Conservation (phyloP, 441 rosid species). For the Populus hybrid region DNA sequence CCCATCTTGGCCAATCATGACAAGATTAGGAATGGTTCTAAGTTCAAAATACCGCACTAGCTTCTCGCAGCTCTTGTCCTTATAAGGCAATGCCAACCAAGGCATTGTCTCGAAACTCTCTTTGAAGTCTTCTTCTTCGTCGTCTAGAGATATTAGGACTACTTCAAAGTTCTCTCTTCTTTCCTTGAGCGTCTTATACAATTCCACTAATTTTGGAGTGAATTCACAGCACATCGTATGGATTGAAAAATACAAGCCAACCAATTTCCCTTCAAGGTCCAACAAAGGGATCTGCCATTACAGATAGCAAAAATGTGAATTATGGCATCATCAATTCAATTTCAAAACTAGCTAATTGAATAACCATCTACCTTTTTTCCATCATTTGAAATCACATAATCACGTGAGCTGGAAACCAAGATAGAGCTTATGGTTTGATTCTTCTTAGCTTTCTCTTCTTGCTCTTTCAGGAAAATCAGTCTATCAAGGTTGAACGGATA, state of each 20-base stretch:
- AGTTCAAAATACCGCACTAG: constrained; percentile 33
- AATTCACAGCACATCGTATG: constrained; percentile 21
- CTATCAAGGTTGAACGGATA: constrained; percentile 36
- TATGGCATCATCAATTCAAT: not conserved
- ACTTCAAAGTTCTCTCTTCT: constrained; percentile 60
- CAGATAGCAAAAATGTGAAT: not conserved
- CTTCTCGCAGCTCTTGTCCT: constrained; percentile 29
- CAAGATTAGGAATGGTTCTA: constrained; percentile 29
- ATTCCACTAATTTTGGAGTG: constrained; percentile 47
- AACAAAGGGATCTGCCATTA: constrained; percentile 25
- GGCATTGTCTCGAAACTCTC: constrained; percentile 32
- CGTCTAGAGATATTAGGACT: constrained; percentile 55
- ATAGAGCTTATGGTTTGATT: constrained; percentile 34
- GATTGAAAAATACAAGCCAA: constrained; percentile 29
- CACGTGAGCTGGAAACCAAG: constrained; percentile 29
- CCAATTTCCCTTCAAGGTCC: constrained; percentile 42
- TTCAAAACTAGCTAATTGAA: not conserved
- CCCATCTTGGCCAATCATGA: constrained; percentile 41
- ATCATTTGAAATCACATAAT: constrained; percentile 35
- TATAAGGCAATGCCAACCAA: constrained; percentile 41
- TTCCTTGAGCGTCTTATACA: constrained; percentile 55
- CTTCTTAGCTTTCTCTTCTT: constrained; percentile 37
- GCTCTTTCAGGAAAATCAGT: constrained; percentile 23
- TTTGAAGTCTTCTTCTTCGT: constrained; percentile 25
- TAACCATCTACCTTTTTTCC: constrained; percentile 27